Base-by-base conservation (phyloP, 2,329 filamentous ascomycete genomes). In the Hypoxylon sp. region DNA sequence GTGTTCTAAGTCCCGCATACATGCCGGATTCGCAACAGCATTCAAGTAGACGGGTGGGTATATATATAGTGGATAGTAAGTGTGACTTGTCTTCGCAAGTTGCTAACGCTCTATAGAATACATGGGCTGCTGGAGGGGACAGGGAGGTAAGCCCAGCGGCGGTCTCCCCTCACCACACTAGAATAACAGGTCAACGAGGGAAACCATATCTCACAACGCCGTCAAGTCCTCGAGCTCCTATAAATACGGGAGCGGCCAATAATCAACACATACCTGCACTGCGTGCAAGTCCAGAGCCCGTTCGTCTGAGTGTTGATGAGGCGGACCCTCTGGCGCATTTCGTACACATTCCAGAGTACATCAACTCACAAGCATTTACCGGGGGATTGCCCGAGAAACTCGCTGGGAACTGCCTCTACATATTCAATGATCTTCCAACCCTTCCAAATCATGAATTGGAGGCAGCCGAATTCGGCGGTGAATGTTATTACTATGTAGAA, bases 261-360 rank as follows among this genome's bases (percentile, higher is more conserved):
- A 11, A 20, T n/a, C 8, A 27, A 35, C 7, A 17, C 14, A 17
- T 25, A 25, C 6, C 17, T 1, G 11, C 3, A 20, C 6, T 50
- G 33, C 40, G 40, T 14, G 31, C 59, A 37, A 4, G 2, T 1
- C 25, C 60, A 5, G 1, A 2, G 8, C 4, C 2, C 7, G 20
- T 25, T 25, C 55, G 11, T 31, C 27, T 48, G n/a, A 48, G 33
- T 25, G 0, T 10, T 3, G 40, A 48, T 8, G 17, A 33, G 6
- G 5, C 56, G 4, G 27, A 42, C 7, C 51, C 51, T 33, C 58
- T 33, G 13, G 49, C 49, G 17, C 3, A 70, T 40, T 7, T 64
- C 30, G 51, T 49, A 5, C 27, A 11, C 13, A 51, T 67, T 11
- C 55, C 60, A 6, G 40, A 50, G 7, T 13, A 31, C 6, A 51